These are phyloP conservation scores for Sporisorium scitamineum DNA, from an alignment of 1,284 basidiomycete genomes.

Conservation along the genomic window DNA sequence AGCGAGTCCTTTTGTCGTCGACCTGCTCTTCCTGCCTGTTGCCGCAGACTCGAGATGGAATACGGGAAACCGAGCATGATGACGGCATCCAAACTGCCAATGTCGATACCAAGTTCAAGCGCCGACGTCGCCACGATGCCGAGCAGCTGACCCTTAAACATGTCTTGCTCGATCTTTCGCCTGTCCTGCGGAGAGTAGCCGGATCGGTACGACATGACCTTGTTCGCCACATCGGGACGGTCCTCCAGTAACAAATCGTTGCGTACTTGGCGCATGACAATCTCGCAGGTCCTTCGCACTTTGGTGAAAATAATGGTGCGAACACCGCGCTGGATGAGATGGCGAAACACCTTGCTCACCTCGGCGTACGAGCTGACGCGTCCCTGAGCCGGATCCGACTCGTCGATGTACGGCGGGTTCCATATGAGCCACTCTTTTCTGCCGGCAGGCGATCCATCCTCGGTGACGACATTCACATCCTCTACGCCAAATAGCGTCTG, in stretches of 20 bases:
- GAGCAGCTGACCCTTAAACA: conserved; percentile 83
- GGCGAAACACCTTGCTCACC: conserved; percentile 81
- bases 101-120: conserved; percentile 89
- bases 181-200: conserved; percentile 80
- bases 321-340: conserved; percentile 83
- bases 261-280: conserved; percentile 83
- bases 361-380: conserved; percentile 78
- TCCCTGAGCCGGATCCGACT: conserved; percentile 75
- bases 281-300: conserved; percentile 84
- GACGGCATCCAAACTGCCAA: conserved; percentile 87
- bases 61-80: conserved; percentile 89
- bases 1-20: conserved; percentile 84
- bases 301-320: conserved; percentile 89
- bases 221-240: conserved; percentile 79
- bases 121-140: conserved; percentile 91
- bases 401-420: conserved; percentile 78
- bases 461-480: conserved; percentile 78
- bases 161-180: conserved; percentile 84
- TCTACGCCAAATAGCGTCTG: conserved; percentile 71
- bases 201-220: conserved; percentile 86
- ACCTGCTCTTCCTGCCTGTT: conserved; percentile 90
- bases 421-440: conserved; percentile 73
- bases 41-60: conserved; percentile 75
- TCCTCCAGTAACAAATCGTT: conserved; percentile 81
- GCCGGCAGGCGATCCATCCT: conserved; percentile 87